Evolutionary conservation across 352 stramenopile genomes (phyloP).

Genomic region (Pythium myriotylum): DNA sequence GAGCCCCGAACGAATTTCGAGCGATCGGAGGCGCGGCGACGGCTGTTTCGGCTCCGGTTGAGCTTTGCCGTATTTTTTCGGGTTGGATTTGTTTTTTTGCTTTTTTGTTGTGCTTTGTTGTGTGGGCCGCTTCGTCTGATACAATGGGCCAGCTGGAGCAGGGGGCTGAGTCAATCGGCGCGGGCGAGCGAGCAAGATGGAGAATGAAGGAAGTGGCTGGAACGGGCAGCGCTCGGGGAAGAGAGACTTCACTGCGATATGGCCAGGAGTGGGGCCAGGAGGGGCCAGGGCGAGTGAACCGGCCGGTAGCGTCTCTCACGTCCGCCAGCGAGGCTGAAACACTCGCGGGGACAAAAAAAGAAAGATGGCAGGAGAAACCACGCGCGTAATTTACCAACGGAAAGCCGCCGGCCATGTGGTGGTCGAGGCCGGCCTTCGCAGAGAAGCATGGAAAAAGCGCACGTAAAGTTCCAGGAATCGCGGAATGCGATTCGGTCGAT

Average conservation of each 20-base stretch:
- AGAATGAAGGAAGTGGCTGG: slow-evolving; percentile 4
- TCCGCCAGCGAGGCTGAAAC: slow-evolving; percentile 3
- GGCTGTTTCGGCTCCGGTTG: slow-evolving; percentile 16
- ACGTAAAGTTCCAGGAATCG: slow-evolving; percentile 28
- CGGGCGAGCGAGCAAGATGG: not conserved
- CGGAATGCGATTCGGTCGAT: not conserved
- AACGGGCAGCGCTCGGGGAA: too few relatives aligned
- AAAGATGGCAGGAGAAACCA: slow-evolving; percentile 14
- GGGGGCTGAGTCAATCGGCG: not conserved
- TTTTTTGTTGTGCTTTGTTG: too few relatives aligned
- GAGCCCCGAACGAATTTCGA: slow-evolving; percentile 4
- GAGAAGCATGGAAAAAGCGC: slow-evolving; percentile 18
- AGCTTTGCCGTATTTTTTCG: too few relatives aligned
- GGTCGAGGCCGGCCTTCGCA: too few relatives aligned
- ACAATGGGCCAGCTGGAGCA: not conserved
- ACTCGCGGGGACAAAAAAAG: slow-evolving; percentile 4
- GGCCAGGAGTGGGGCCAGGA: slow-evolving; percentile 12
- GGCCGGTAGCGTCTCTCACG: not conserved
- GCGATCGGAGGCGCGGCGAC: too few relatives aligned
- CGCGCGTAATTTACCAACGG: not conserved
- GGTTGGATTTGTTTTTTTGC: too few relatives aligned
- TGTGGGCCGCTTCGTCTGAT: slow-evolving; percentile 22
- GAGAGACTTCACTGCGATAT: slow-evolving; percentile 12
- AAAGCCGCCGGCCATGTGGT: not conserved
- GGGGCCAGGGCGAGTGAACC: not conserved